Percentiles rank a stretch among this genome's conserved stretches.
phyloP scores from a whole-genome alignment of 2,329 filamentous ascomycete species.

The Atkinsonella texensis region DNA sequence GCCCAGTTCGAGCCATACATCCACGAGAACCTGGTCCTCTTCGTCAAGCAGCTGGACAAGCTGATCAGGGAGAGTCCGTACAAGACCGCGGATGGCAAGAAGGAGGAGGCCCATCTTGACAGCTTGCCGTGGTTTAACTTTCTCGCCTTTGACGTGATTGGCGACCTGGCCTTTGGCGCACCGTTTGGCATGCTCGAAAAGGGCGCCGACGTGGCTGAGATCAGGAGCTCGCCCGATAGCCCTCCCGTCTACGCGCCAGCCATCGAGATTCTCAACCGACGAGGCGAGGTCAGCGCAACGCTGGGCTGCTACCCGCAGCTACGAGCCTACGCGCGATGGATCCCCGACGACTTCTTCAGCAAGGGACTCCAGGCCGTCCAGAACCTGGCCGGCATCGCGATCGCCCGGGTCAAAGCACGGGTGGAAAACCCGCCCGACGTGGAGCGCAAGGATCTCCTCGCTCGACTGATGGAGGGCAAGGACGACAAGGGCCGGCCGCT shows the following conservation, averaged over 20 bases:
- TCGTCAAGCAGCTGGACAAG: conserved; percentile 61
- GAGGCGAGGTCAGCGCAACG: conserved; percentile 74
- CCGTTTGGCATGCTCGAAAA: conserved; percentile 58
- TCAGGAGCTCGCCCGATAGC: conserved; percentile 47
- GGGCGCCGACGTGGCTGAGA: conserved; percentile 65
- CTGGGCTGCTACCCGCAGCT: conserved; percentile 63
- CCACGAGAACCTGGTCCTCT: conserved; percentile 61
- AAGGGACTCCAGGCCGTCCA: conserved; percentile 63
- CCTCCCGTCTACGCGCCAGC: conserved; percentile 61
- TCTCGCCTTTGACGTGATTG: conserved; percentile 41
- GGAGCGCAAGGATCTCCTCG: conserved; percentile 67
- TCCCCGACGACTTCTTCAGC: conserved; percentile 74
- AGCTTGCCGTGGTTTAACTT: conserved; percentile 61
- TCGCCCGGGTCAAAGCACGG: conserved; percentile 65
- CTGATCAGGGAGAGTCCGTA: conserved; percentile 35
- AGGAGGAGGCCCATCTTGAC: conserved; percentile 56
- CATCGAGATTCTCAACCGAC: conserved; percentile 77
- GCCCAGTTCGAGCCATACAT: conserved; percentile 85
- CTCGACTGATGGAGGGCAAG: conserved; percentile 73
- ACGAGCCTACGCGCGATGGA: conserved; percentile 67
- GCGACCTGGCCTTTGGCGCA: conserved; percentile 38
- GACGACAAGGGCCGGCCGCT: conserved; percentile 69
- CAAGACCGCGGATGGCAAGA: conserved; percentile 41
- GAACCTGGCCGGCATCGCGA: conserved; percentile 76
- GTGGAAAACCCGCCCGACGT: conserved; percentile 55